phyloP scores from a whole-genome alignment of 2,329 filamentous ascomycete genomes.

The Truncatella angustata region DNA sequence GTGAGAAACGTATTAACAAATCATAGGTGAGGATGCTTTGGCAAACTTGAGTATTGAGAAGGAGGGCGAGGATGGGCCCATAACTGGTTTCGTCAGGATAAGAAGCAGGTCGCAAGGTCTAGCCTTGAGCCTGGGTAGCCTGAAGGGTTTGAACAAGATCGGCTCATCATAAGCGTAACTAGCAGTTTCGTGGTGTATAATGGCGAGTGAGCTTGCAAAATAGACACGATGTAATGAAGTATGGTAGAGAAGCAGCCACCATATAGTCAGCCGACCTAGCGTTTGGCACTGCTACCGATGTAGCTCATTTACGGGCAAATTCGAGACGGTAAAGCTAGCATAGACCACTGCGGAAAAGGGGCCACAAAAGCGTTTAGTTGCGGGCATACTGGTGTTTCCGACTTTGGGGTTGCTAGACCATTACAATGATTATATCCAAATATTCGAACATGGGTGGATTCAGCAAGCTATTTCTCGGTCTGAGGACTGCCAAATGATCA shows the following conservation, averaged over 20 bases:
- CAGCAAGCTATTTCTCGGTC: too few relatives aligned
- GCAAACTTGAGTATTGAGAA: slow-evolving; percentile 98
- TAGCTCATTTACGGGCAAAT: not conserved
- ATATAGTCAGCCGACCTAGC: slow-evolving; percentile 1
- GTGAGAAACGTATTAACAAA: not conserved
- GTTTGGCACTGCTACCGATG: not conserved
- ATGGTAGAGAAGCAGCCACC: slow-evolving; percentile 1
- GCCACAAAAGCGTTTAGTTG: slow-evolving; percentile 4
- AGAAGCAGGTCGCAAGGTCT: slow-evolving; percentile 94
- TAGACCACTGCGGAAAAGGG: slow-evolving; percentile 5
- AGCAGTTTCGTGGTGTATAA: not conserved
- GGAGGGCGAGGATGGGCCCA: slow-evolving; percentile 90
- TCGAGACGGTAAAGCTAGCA: not conserved
- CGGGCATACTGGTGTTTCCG: not conserved
- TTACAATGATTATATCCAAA: not conserved
- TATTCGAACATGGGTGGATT: too few relatives aligned
- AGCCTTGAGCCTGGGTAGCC: slow-evolving; percentile 85
- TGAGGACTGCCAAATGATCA: not conserved
- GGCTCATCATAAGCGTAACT: slow-evolving; percentile 28
- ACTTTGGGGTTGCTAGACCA: not conserved
- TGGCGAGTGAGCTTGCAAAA: not conserved
- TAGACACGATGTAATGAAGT: slow-evolving; percentile 2
- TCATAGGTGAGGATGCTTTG: slow-evolving; percentile 88
- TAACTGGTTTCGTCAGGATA: slow-evolving; percentile 97
- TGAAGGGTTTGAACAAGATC: slow-evolving; percentile 92